These are phyloP conservation scores for Nicotiana obtusifolia DNA, from an alignment of 257 asterid species.

Conservation along the genomic window DNA sequence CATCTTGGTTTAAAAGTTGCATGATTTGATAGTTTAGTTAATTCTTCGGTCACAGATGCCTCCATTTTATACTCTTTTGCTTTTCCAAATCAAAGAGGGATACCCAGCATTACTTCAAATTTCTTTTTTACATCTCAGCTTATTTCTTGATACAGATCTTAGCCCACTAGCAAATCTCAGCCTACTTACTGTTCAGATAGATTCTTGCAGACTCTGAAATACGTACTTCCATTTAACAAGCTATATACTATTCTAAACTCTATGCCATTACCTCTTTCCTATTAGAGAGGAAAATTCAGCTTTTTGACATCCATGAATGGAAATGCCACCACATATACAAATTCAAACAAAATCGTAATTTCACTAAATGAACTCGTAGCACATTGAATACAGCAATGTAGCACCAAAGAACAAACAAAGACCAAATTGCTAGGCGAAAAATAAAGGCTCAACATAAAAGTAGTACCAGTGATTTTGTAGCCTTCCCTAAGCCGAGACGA, in stretches of 20 bases:
- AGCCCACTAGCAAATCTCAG: not conserved
- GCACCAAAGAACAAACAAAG: constrained; percentile 1
- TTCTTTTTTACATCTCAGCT: not conserved
- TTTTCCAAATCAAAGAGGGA: not conserved
- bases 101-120: not conserved
- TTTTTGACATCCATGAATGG: not conserved
- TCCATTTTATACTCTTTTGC: not conserved
- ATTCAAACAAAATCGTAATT: not conserved
- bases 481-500: constrained; percentile 56
- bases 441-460: constrained; percentile 2
- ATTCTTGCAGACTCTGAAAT: not conserved
- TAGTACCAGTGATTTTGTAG: constrained; percentile 71
- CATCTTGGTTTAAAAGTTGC: not conserved
- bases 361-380: not conserved
- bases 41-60: not conserved
- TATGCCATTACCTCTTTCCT: not conserved
- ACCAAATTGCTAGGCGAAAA: not conserved
- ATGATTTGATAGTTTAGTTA: not conserved
- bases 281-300: not conserved
- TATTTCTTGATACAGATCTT: not conserved
- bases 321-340: not conserved
- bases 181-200: not conserved
- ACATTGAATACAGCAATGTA: not conserved
- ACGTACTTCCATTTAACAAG: not conserved
- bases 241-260: not conserved